phyloP scores from a whole-genome alignment of 192 early-diverging fungal species.

The Coemansia aciculifera region DNA sequence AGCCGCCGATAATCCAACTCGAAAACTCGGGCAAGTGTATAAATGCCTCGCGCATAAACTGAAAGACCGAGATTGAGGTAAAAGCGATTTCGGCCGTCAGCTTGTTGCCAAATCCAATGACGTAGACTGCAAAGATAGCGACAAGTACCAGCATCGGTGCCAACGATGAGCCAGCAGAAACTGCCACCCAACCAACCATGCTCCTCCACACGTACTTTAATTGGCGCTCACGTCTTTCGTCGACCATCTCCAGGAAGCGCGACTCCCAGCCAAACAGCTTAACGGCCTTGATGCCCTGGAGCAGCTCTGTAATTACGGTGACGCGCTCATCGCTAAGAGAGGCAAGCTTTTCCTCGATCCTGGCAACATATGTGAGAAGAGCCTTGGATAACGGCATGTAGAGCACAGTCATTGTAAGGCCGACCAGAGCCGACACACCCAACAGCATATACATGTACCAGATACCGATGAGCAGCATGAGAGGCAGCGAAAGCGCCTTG shows the following conservation, averaged over 20 bases:
- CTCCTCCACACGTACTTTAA: constrained; percentile 56
- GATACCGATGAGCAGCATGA: constrained; percentile 67
- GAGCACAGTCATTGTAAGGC: constrained; percentile 66
- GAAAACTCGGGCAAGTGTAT: constrained; percentile 65
- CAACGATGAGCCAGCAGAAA: constrained; percentile 57
- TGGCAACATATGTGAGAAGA: constrained; percentile 54
- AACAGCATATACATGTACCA: constrained; percentile 71
- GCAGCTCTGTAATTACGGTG: constrained; percentile 75
- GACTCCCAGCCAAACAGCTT: constrained; percentile 89
- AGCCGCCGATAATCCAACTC: constrained; percentile 60
- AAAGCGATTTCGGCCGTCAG: constrained; percentile 68
- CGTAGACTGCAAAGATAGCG: constrained; percentile 61
- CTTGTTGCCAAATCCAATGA: constrained; percentile 56
- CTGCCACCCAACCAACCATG: constrained; percentile 57
- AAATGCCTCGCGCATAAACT: constrained; percentile 65
- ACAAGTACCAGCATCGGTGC: constrained; percentile 66
- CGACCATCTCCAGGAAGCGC: constrained; percentile 67
- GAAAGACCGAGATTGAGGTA: constrained; percentile 71
- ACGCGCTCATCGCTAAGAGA: constrained; percentile 72
- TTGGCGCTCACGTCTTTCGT: constrained; percentile 65
- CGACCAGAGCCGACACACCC: constrained; percentile 76
- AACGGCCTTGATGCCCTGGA: constrained; percentile 87
- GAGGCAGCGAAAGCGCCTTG: constrained; percentile 61
- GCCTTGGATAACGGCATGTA: constrained; percentile 59
- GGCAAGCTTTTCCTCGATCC: constrained; percentile 60